These are phyloP conservation scores for Murraya paniculata DNA, from an alignment of 345 rosid genomes.

Conservation along the genomic window DNA sequence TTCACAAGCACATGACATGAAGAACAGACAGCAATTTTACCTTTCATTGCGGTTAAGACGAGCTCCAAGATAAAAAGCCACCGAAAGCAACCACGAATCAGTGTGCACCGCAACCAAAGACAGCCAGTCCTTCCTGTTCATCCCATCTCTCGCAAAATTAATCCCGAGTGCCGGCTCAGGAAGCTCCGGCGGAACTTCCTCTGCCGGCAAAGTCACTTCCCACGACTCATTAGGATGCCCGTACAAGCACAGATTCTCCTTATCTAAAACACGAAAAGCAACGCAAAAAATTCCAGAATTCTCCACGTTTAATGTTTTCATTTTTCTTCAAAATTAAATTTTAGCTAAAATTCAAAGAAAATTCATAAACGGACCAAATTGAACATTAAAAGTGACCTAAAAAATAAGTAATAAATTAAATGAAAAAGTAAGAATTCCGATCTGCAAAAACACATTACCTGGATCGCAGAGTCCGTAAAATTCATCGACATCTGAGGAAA, in stretches of 20 bases:
- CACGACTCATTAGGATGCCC: slow-evolving; percentile 90
- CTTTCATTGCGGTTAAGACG: slow-evolving; percentile 88
- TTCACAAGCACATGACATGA: not conserved
- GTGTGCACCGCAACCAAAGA: slow-evolving; percentile 93
- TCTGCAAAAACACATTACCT: slow-evolving; percentile 44
- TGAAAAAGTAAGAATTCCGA: not conserved
- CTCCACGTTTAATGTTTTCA: not conserved
- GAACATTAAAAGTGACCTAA: not conserved
- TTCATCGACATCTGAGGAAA: slow-evolving; percentile 77
- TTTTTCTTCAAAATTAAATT: not conserved
- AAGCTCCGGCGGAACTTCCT: slow-evolving; percentile 95
- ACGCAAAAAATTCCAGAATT: not conserved
- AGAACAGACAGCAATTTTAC: slow-evolving; percentile 29
- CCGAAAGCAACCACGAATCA: slow-evolving; percentile 98
- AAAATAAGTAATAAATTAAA: not conserved
- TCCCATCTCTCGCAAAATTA: slow-evolving; percentile 95
- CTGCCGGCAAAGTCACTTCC: slow-evolving; percentile 95
- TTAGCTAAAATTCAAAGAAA: not conserved
- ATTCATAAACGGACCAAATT: not conserved
- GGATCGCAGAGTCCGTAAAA: slow-evolving; percentile 95
- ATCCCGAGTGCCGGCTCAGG: slow-evolving; percentile 99
- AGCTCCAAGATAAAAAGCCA: slow-evolving; percentile 93
- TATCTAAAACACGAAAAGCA: slow-evolving; percentile 41
- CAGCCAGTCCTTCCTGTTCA: slow-evolving; percentile 94
- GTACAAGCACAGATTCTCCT: slow-evolving; percentile 93